Base-by-base conservation (phyloP, 257 asterid species). In the Anisodus acutangulus region DNA sequence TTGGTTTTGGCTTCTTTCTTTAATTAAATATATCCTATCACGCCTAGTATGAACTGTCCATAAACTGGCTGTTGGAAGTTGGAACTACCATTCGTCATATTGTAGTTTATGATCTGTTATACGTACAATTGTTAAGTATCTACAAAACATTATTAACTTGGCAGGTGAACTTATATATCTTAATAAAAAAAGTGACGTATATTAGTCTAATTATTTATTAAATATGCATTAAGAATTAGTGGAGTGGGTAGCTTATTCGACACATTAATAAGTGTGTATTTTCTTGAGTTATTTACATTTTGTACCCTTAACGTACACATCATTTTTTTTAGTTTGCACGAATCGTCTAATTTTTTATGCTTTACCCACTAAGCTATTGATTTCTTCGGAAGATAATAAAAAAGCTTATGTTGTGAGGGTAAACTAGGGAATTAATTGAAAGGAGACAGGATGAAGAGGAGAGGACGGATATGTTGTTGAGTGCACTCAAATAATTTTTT, bases 141-240 rank as follows among this genome's bases (percentile, higher is more conserved):
- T 43, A 9, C 79, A 71, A 43, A 45, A 45, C 80, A 72, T 6
- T 72, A 41, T 72, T 72, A 19, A 19, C 41, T 47, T 72, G 80
- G 47, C 60, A 72, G 47, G 12, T 55, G 62, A 13, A 55, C 19
- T 55, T 13, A 55, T 55, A 12, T 55, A 19, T 55, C 3, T 13
- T 12, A 55, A 2, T 55, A 55, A 0, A 55, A 13, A 17, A 6
- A 22, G n/a, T 22, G 81, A 3, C 43, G 17, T 49, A 49, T 39
- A 41, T 16, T 15, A 69, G 7, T 39, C 78, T 67, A 9, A 69
- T 41, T 70, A 15, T 66, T n/a, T 43, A 43, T 22, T 22, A 22
- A 22, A 22, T 22, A 22, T 22, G 80, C 59, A 45, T 72, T 45
- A 9, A 22, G 11, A 22, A 17, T 10, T 11, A 49, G 22, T 74